Base-by-base conservation (phyloP, 306 rosid species). In the Trichosanthes truncata region DNA sequence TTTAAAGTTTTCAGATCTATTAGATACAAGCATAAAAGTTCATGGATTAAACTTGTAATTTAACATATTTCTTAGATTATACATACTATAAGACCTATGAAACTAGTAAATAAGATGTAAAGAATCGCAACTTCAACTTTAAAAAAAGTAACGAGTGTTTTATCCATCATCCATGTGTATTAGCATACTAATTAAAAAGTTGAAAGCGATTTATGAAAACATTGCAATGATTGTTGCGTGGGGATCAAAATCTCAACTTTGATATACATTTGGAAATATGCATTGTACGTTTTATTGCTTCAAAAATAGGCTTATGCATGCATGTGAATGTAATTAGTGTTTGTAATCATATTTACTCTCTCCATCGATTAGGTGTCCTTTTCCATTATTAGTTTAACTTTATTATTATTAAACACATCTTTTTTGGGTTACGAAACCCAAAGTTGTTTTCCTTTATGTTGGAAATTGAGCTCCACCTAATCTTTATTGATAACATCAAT, bases 271-370 rank as follows among this genome's bases (percentile, higher is more conserved):
- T 2, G 12, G 15, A 66, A 33, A 38, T 66, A 9, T 66, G 46
- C 13, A 9, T 38, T 18, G 14, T 36, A 38, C 15, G 69, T 10
- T 25, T 61, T 7, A 60, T 25, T 60, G 67, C 0, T 9, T 23
- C 14, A 61, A 66, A 67, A 38, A 20, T 40, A 67, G 23, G 14
- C 8, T 73, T 3, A 72, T 72, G 52, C 55, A 72, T 69, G 77
- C 77, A 45, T 25, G 77, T 72, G 77, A 69, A 72, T 72, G 77
- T 46, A 72, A 69, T 69, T 9, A 69, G 55, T 69, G n/a, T 69
- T 40, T 21, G 76, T 69, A 69, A 72, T 72, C 77, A 72, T 72
- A 14, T 72, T 40, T 46, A 26, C 55, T 43, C 76, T 71, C 51
- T 45, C 56, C 76, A 41, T 41, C 33, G 11, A n/a, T 69, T 69